These are phyloP conservation scores for Aspergillus pseudotamarii DNA, from an alignment of 2,329 filamentous ascomycete species.

Conservation along the genomic window DNA sequence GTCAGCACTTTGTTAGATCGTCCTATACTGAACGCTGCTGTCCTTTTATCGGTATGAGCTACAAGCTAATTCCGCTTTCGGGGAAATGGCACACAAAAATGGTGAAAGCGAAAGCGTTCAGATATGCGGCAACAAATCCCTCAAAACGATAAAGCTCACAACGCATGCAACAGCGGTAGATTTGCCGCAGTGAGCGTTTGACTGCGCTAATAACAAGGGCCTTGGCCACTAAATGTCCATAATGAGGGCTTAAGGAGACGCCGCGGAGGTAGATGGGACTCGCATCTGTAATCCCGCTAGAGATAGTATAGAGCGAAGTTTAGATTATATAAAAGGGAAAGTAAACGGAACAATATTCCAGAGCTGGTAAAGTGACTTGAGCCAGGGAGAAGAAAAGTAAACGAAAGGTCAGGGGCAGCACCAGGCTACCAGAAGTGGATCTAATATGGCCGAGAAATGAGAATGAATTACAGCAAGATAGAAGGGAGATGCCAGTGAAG, in stretches of 20 bases:
- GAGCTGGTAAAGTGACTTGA: background rate
- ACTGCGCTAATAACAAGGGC: constrained; percentile 3
- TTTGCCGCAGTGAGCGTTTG: background rate
- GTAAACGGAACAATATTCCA: background rate
- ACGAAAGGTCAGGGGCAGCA: constrained; percentile 2
- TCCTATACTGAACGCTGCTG: background rate
- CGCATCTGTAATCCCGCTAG: background rate
- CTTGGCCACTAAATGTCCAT: constrained; percentile 11
- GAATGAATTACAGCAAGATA: background rate
- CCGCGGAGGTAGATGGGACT: constrained; percentile 1
- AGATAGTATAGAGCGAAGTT: background rate
- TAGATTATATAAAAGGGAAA: background rate
- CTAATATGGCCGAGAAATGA: background rate
- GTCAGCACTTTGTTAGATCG: background rate
- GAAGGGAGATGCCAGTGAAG: background rate
- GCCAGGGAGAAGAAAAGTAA: background rate
- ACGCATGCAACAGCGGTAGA: background rate
- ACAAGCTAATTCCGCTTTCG: constrained; percentile 19
- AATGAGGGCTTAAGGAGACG: constrained; percentile 5
- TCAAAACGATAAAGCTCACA: background rate
- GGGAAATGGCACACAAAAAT: constrained; percentile 10
- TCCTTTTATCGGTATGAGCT: background rate
- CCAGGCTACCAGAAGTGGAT: constrained; percentile 5
- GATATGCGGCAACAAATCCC: background rate
- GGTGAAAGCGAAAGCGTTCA: background rate